phyloP scores from a whole-genome alignment of 345 rosid genomes.

The Rhizophora mangle region DNA sequence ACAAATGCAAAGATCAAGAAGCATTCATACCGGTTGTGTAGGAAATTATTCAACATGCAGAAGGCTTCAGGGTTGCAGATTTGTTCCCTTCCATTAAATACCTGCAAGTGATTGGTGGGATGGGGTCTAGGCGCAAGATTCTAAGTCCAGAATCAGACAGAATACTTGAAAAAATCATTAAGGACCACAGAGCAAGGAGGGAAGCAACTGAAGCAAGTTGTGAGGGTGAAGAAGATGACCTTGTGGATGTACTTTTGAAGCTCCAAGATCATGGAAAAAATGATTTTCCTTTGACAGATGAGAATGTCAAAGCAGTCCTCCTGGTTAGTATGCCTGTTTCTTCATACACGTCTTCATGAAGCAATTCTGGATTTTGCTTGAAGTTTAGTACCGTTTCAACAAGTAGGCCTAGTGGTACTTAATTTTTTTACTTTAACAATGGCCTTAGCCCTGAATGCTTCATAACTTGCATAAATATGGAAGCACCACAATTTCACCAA shows the following conservation, averaged over 20 bases:
- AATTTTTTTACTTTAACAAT: no score
- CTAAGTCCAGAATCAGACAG: conserved; percentile 1
- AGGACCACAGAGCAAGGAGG: conserved; percentile 2
- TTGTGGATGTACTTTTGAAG: conserved; percentile 19
- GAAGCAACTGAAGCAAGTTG: no score
- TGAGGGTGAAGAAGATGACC: conserved; percentile 3
- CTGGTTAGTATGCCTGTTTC: background rate
- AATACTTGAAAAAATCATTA: conserved; percentile 7
- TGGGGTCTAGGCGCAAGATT: background rate
- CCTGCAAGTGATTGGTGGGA: background rate
- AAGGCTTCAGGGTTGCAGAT: conserved; percentile 28
- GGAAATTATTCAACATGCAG: background rate
- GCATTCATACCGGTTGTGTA: background rate
- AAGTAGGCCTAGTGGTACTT: no score
- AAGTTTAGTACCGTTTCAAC: no score
- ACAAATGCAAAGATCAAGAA: conserved; percentile 25
- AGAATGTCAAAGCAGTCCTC: conserved; percentile 18
- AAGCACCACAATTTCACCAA: no score
- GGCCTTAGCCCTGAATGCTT: no score
- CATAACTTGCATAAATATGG: no score
- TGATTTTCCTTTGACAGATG: conserved; percentile 4
- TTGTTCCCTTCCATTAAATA: conserved; percentile 13
- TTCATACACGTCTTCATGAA: no score
- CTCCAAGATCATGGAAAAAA: conserved; percentile 14
- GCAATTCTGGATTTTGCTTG: no score